Evolutionary conservation across 2,329 filamentous ascomycete species (phyloP), one percentile per base, ranked within the genome.

Genomic region (Talaromyces sp.): DNA sequence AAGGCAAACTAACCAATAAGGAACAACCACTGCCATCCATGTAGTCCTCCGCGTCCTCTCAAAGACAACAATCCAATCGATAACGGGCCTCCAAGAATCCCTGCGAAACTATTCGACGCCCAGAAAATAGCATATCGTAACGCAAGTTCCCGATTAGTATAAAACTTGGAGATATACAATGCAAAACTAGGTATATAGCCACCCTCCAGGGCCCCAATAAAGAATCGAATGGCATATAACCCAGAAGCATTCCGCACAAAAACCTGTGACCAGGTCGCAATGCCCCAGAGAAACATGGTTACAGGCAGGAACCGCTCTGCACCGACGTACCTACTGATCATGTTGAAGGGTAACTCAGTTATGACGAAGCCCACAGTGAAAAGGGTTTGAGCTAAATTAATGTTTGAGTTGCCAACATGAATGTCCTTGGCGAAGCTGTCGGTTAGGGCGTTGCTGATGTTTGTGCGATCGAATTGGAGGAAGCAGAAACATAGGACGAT

Each of bases 191-290:
- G 78, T 22, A 80, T 80, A 56, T 79, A 80, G 1, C 78, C 78
- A 17, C 78, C 78, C 71, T 79, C 78, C 7, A 78, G 62, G 3
- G 79, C 68, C 2, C 78, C 78, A 2, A 80, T 63, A 1, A 80
- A 63, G 3, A 58, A 58, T 5, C 56, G 56, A 28, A 43, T 25
- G 6, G 72, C 72, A 53, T 71, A 77, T 48, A 75, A 78, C 10
- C 68, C 70, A 1, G 71, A 63, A 13, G 66, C 57, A 41, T 61
- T 62, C 54, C 58, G 61, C 19, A 66, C 62, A 50, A 66, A 67
- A 0, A 64, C 57, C 43, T 66, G 65, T 19, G 43, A 57, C 63
- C 62, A 65, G 9, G 64, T 63, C 9, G 60, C 63, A 28, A 58
- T 31, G 10, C 56, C 56, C 56, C 56, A 66, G 36, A 62, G 45